Conservation (phyloP, 139 green algal genomes). For the Picochlorum costavermella region DNA sequence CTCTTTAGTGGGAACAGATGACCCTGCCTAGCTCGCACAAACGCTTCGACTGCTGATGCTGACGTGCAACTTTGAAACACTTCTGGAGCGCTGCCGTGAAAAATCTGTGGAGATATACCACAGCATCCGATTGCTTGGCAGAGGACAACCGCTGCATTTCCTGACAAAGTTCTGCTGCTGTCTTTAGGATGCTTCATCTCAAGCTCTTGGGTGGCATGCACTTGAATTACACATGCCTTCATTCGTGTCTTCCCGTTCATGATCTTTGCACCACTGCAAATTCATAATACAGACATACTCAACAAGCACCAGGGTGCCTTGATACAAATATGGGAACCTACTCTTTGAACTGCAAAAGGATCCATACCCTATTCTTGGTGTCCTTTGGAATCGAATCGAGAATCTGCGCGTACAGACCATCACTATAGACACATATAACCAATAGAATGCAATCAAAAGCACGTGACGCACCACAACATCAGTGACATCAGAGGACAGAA, state of each 20-base stretch:
- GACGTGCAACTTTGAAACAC: constrained; percentile 4
- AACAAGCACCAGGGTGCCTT: not conserved
- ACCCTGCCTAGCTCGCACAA: constrained; percentile 22
- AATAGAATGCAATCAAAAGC: not conserved
- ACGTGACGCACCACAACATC: constrained; percentile 18
- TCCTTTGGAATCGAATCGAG: constrained; percentile 26
- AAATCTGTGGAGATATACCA: not conserved
- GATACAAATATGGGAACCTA: not conserved
- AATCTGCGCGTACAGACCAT: constrained; percentile 1
- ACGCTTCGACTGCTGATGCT: constrained; percentile 13
- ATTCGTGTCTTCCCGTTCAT: constrained; percentile 26
- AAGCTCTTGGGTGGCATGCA: constrained; percentile 12
- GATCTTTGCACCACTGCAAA: not conserved
- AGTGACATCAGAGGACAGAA: constrained; percentile 16
- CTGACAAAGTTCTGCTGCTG: not conserved
- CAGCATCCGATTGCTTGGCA: constrained; percentile 23
- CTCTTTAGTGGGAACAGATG: constrained; percentile 24
- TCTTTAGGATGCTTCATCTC: constrained; percentile 11
- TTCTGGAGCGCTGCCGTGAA: constrained; percentile 5
- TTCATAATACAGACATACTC: not conserved
- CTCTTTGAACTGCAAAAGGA: constrained; percentile 18
- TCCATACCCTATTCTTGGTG: constrained; percentile 24
- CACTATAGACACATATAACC: not conserved
- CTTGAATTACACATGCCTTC: constrained; percentile 16
- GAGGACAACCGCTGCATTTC: constrained; percentile 20